A percentile compares a stretch with the other conserved stretches of the same genome.
Conservation (phyloP, 257 asterid species). For the Ilex aquifolium region DNA sequence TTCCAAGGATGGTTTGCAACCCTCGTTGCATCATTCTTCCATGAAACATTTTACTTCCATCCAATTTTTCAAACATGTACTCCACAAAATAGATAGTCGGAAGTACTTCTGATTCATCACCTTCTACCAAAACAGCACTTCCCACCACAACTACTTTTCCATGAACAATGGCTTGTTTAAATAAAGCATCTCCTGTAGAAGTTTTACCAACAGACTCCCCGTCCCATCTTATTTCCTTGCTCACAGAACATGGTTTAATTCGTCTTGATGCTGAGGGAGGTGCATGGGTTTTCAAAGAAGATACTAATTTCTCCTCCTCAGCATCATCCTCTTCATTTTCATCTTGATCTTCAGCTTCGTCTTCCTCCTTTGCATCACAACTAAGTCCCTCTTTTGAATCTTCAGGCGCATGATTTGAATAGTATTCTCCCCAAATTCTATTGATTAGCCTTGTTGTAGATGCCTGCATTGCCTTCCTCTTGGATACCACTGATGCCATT, state of each 20-base stretch:
- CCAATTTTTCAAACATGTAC: conserved; percentile 71
- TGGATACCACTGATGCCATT: conserved; percentile 63
- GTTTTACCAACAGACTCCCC: conserved; percentile 54
- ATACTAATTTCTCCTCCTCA: conserved; percentile 39
- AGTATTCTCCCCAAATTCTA: conserved; percentile 90
- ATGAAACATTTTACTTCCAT: conserved; percentile 76
- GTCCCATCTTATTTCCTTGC: conserved; percentile 55
- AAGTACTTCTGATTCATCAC: conserved; percentile 37
- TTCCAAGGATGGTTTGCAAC: conserved; percentile 79
- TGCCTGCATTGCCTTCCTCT: conserved; percentile 93
- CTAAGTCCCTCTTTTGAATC: conserved; percentile 32
- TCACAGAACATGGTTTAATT: conserved; percentile 35
- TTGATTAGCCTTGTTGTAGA: conserved; percentile 80
- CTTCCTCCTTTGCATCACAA: conserved; percentile 53
- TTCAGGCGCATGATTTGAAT: conserved; percentile 77
- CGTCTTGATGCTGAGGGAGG: conserved; percentile 26
- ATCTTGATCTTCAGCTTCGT: conserved; percentile 62
- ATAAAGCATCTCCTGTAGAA: conserved; percentile 52
- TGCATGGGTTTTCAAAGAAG: conserved; percentile 29
- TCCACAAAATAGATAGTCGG: conserved; percentile 58
- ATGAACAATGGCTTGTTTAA: conserved; percentile 45
- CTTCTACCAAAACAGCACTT: conserved; percentile 56
- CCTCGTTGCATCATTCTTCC: conserved; percentile 78
- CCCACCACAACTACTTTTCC: conserved; percentile 54
- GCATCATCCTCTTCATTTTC: conserved; percentile 74